A percentile compares a stretch with the other conserved stretches of the same genome.
These are phyloP conservation scores for Fusarium beomiforme DNA, from an alignment of 2,329 filamentous ascomycete species.

Conservation along the genomic window DNA sequence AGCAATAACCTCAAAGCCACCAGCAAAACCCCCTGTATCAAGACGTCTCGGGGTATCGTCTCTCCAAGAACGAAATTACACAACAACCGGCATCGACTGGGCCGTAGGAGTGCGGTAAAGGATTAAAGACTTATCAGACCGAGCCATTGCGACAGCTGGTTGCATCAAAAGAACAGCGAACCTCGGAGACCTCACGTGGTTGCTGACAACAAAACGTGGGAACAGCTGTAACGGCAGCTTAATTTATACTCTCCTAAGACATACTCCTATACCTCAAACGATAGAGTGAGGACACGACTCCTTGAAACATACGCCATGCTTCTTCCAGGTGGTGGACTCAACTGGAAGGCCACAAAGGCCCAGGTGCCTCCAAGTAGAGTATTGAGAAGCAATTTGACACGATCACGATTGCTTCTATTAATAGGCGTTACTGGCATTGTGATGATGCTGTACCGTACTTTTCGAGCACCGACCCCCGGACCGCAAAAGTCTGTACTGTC, in stretches of 20 bases:
- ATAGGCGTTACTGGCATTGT: constrained; percentile 76
- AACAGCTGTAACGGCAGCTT: constrained; percentile 10
- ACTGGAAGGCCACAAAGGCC: constrained; percentile 89
- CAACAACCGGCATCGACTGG: neutral
- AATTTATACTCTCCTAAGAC: constrained; percentile 19
- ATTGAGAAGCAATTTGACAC: constrained; percentile 75
- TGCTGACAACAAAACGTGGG: constrained; percentile 13
- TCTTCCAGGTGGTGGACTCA: constrained; percentile 86
- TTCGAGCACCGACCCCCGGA: constrained; percentile 81
- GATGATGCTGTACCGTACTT: constrained; percentile 87
- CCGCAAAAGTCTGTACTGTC: constrained; percentile 81
- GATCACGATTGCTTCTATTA: constrained; percentile 80
- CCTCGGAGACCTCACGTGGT: constrained; percentile 6
- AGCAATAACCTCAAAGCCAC: constrained; percentile 20
- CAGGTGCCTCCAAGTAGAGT: constrained; percentile 81
- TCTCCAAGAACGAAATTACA: constrained; percentile 12
- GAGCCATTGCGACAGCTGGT: constrained; percentile 5
- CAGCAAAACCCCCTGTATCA: constrained; percentile 32
- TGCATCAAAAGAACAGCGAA: neutral
- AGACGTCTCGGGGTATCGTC: constrained; percentile 16
- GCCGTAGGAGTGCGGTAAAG: neutral
- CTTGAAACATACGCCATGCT: constrained; percentile 71
- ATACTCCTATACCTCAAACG: neutral
- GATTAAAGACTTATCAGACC: constrained; percentile 10
- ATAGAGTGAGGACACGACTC: constrained; percentile 31